Percentiles rank a stretch among this genome's conserved stretches.
phyloP scores from a whole-genome alignment of 495 filamentous ascomycete genomes.

The Talaromyces borbonicus region DNA sequence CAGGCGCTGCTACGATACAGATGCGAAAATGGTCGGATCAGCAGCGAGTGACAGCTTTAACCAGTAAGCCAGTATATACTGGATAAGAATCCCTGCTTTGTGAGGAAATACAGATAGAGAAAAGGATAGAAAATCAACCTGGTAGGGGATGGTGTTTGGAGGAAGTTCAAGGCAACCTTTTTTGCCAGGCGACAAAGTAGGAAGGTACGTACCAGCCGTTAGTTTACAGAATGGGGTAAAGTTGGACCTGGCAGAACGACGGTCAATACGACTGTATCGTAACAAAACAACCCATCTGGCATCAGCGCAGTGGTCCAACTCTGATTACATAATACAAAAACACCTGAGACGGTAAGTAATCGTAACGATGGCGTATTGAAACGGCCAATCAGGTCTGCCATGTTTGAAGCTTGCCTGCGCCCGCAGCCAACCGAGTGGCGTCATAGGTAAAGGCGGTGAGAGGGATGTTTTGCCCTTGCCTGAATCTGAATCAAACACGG shows the following conservation, averaged over 20 bases:
- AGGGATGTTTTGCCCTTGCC: background rate
- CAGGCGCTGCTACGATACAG: too few relatives aligned
- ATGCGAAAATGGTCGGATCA: too few relatives aligned
- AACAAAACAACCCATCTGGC: too few relatives aligned
- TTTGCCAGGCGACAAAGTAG: too few relatives aligned
- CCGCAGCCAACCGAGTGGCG: slow-evolving; percentile 9
- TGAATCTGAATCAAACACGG: background rate
- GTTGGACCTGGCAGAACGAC: too few relatives aligned
- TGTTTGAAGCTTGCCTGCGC: background rate
- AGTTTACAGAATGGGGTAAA: too few relatives aligned
- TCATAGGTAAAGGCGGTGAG: slow-evolving; percentile 14
- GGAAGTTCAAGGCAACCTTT: background rate
- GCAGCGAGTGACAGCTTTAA: too few relatives aligned
- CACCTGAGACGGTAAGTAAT: background rate
- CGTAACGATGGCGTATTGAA: background rate
- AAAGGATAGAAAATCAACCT: background rate
- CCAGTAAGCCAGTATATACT: too few relatives aligned
- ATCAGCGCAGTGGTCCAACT: too few relatives aligned
- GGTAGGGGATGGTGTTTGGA: background rate
- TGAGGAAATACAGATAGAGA: too few relatives aligned
- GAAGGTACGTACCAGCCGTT: too few relatives aligned
- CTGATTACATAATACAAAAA: background rate
- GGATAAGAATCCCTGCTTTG: too few relatives aligned
- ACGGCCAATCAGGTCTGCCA: background rate
- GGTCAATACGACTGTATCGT: background rate